Evolutionary conservation across 805 yeast genomes (phyloP), one percentile per base, ranked within the genome.

Genomic region (Citeromyces nyonsensis): DNA sequence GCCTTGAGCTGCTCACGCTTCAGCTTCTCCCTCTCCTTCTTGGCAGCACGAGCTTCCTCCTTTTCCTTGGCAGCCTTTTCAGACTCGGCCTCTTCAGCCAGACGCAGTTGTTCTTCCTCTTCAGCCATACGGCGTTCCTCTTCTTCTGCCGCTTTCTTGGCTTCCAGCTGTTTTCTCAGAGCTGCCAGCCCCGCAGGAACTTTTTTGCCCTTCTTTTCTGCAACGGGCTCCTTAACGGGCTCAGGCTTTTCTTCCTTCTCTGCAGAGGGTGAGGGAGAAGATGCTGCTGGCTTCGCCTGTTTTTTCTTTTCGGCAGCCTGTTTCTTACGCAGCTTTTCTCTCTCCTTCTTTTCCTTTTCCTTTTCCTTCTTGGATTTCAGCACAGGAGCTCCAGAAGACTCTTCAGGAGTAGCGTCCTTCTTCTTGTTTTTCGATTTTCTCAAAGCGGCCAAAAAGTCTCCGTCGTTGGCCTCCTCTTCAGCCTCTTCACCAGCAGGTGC

Each of bases 331-430:
- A 77, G 82, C 65, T 88, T 88, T 51, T 81, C 93, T 42, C 71
- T 73, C 54, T 86, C 95, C 55, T 88, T 94, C 73, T 82, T 83
- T 56, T 91, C 94, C 61, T 77, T 86, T 61, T 88, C 93, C 59
- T 80, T 81, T 49, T 81, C 97, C 59, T 88, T 85, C 69, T 88
- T 91, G 36, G 88, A 73, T 56, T 86, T 84, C 49, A 85, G 64
- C 41, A 73, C 68, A 31, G 88, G 84, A 22, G 70, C 84, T 24
- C 51, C 57, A 31, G 65, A 71, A 31, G 60, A 54, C 33, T 54
- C 51, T 38, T 61, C 58, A 45, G 53, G 58, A 39, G 44, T 49
- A n/a, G 48, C 47, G 32, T 69, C 67, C 42, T 70, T 74, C 57
- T 77, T 75, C 67, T 81, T 82, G 54, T 70, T 69, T 59, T 82